Percentiles rank a stretch among this genome's conserved stretches.
Conservation (phyloP, 306 rosid species). For the Trifolium subterraneum region DNA sequence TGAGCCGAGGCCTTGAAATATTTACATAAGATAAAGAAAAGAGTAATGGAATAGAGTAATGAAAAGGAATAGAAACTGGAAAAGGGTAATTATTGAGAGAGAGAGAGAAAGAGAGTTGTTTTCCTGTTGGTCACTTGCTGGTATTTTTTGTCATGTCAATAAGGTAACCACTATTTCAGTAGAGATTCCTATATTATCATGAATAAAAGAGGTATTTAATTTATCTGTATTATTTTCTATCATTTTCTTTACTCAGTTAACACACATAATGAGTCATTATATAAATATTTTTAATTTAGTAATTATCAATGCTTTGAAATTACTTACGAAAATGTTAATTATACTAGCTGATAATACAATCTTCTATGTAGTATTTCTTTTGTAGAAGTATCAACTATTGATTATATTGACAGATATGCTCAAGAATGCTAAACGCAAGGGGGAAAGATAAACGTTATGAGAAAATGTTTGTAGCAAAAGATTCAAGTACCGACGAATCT, state of each 20-base stretch:
- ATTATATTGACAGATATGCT: slow-evolving; percentile 74
- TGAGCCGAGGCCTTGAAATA: neutral
- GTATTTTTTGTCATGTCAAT: neutral
- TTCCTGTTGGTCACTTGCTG: neutral
- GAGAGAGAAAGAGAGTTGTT: neutral
- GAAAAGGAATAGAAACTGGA: neutral
- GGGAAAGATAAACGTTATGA: slow-evolving; percentile 53
- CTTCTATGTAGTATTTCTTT: slow-evolving; percentile 34
- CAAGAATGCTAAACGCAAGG: slow-evolving; percentile 62
- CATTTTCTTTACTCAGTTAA: neutral
- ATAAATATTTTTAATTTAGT: slow-evolving; percentile 24
- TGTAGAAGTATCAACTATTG: slow-evolving; percentile 46
- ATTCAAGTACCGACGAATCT: slow-evolving; percentile 58
- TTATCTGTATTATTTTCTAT: neutral
- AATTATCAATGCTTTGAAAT: slow-evolving; percentile 22
- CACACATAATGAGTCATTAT: neutral
- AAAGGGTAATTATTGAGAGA: neutral
- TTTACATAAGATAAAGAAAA: no score
- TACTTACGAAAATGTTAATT: neutral
- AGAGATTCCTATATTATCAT: slow-evolving; percentile 4
- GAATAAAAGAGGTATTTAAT: neutral
- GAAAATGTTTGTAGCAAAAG: slow-evolving; percentile 71
- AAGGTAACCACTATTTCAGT: neutral
- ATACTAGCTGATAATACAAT: slow-evolving; percentile 31
- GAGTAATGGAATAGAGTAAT: neutral